Conservation (phyloP, 2,329 filamentous ascomycete species). For the Arthrobotrys entomopaga region DNA sequence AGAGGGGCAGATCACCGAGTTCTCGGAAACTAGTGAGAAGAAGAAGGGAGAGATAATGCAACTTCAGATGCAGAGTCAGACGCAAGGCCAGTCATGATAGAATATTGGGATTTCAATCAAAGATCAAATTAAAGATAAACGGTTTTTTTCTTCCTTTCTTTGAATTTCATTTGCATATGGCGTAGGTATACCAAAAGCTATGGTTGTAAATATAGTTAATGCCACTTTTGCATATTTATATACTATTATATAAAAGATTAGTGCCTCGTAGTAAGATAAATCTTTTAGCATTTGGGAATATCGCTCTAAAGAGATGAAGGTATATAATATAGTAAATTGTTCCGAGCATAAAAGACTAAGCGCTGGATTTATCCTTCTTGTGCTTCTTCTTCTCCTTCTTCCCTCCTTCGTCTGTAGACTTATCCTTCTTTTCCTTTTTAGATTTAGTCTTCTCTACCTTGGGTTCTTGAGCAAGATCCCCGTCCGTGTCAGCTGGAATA, state of each 20-base stretch:
- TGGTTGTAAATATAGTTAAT: constrained; percentile 46
- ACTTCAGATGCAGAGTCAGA: constrained; percentile 62
- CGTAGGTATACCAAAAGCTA: constrained; percentile 22
- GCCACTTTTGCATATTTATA: constrained; percentile 26
- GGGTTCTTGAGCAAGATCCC: constrained; percentile 20
- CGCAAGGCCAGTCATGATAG: constrained; percentile 58
- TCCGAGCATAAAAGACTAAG: constrained; percentile 1
- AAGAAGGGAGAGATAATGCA: constrained; percentile 72
- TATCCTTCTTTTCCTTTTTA: constrained; percentile 53
- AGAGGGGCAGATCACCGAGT: constrained; percentile 72
- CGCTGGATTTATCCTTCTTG: constrained; percentile 44
- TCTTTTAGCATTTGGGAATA: neutral
- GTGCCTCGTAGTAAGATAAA: neutral
- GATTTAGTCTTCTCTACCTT: constrained; percentile 48
- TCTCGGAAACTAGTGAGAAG: constrained; percentile 73
- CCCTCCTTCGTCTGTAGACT: constrained; percentile 50
- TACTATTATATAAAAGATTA: constrained; percentile 7
- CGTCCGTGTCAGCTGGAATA: constrained; percentile 24
- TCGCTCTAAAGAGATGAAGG: neutral
- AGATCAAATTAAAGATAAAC: constrained; percentile 3
- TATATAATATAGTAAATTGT: neutral
- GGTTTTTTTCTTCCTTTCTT: too few species aligned
- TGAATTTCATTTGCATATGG: neutral
- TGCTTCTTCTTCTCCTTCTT: constrained; percentile 55
- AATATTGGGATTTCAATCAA: neutral